Percentiles rank a stretch among this genome's conserved stretches.
These are phyloP conservation scores for Seminavis robusta DNA, from an alignment of 108 stramenopile genomes.

Conservation along the genomic window DNA sequence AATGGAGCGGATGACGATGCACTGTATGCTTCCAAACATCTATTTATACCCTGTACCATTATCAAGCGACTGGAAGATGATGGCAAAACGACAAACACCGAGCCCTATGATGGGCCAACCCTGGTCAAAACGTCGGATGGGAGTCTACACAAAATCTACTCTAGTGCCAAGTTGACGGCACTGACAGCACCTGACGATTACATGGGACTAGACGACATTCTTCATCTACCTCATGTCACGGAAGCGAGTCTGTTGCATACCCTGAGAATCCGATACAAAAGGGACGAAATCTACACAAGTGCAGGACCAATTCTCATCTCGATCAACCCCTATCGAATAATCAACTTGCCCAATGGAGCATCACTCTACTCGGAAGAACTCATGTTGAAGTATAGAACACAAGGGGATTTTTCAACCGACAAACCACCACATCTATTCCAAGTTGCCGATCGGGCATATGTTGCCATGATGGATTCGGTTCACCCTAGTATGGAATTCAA, in stretches of 20 bases:
- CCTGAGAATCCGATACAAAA: constrained; percentile 78
- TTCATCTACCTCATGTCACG: constrained; percentile 76
- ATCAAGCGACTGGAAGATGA: constrained; percentile 63
- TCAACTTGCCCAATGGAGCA: constrained; percentile 38
- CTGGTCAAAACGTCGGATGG: constrained; percentile 85
- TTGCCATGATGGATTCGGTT: constrained; percentile 59
- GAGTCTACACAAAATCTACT: constrained; percentile 71
- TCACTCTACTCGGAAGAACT: constrained; percentile 68
- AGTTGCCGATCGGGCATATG: constrained; percentile 83
- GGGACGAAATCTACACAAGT: constrained; percentile 92
- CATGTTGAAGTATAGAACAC: constrained; percentile 67
- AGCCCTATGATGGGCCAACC: constrained; percentile 37
- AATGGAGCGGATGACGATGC: constrained; percentile 2
- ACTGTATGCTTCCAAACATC: constrained; percentile 50
- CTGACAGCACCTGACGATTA: constrained; percentile 72
- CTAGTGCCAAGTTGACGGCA: constrained; percentile 46
- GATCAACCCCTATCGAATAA: constrained; percentile 92
- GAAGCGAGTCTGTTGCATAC: constrained; percentile 85
- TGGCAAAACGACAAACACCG: constrained; percentile 3
- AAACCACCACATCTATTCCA: constrained; percentile 83
- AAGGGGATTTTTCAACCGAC: constrained; percentile 13
- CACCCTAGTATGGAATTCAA: constrained; percentile 18
- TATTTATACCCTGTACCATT: constrained; percentile 78
- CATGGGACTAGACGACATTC: constrained; percentile 72
- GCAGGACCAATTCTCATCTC: constrained; percentile 95